Evolutionary conservation across 208 protist genomes (phyloP), one percentile per base, ranked within the genome.

Genomic region (Acanthamoeba culbertsoni): DNA sequence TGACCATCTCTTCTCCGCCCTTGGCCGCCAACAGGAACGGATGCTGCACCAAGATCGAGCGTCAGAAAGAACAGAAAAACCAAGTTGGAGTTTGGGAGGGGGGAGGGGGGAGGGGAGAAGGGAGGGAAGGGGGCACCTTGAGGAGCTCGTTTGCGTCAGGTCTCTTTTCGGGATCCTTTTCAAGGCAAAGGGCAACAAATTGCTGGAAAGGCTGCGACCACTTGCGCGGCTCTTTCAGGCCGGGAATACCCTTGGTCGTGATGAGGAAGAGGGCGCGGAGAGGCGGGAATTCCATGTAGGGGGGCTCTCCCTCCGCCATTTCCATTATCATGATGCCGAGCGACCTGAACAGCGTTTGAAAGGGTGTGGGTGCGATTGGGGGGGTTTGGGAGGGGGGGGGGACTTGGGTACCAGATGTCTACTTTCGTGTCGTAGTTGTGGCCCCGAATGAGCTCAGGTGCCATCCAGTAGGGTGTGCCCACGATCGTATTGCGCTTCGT

Each of bases 391-490:
- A 26, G 20, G 28, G n/a, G n/a, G 33, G 46, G 23, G n/a, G 45
- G 53, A 33, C 73, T 86, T n/a, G n/a, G n/a, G n/a, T n/a, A n/a
- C 82, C 82, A 90, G 43, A 90, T 65, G 35, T 90, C 82, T 2
- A 92, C 86, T 35, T 92, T 92, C 20, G 23, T 33, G 26, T 51
- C 82, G 71, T 96, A 96, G 18, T 94, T 16, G 23, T 2, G 20
- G 18, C 94, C 94, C 35, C 48, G 46, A 18, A 96, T 94, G 18
- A 97, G 35, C 40, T 97, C 95, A 3, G 95, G 95, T 26, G 95
- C 95, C 96, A 97, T 97, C 96, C 96, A 97, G 79, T 96, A 97
- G 7, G 96, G 95, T 20, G 31, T 46, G 2, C 96, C 96, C 8
- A 97, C 96, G 8, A 97, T 95, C 18, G 96, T 95, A 12, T 97